Evolutionary conservation across 768 basidiomycete genomes (phyloP).

Genomic region (Termitomyces sp.): DNA sequence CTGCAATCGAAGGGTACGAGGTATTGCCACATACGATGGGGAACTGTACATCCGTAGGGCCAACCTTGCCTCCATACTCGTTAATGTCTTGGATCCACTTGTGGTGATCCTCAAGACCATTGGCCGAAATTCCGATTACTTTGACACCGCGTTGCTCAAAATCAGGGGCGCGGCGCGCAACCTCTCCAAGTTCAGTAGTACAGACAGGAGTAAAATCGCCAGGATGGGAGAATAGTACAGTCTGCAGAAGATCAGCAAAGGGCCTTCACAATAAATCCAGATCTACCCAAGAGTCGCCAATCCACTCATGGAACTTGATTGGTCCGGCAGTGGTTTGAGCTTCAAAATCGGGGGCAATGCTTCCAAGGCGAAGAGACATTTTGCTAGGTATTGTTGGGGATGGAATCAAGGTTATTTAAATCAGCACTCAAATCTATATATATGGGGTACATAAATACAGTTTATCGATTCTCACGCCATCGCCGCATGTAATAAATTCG

Average conservation of each 20-base stretch:
- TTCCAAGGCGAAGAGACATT: constrained; percentile 76
- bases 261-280: not conserved
- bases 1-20: not conserved
- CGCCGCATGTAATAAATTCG: not conserved
- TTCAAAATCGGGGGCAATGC: constrained; percentile 86
- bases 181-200: constrained; percentile 97
- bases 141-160: constrained; percentile 89
- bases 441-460: no score
- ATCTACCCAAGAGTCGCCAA: constrained; percentile 82
- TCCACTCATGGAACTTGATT: constrained; percentile 94
- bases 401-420: not conserved
- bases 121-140: constrained; percentile 91
- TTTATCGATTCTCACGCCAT: constrained; percentile 60
- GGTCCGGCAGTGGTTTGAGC: constrained; percentile 84
- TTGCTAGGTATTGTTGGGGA: constrained; percentile 3
- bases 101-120: constrained; percentile 79
- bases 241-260: constrained; percentile 36
- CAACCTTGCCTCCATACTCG: constrained; percentile 66
- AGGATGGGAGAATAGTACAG: constrained; percentile 90
- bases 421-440: not conserved
- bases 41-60: constrained; percentile 77
- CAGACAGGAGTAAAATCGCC: constrained; percentile 92
- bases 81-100: constrained; percentile 90
- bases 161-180: constrained; percentile 81
- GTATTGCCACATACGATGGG: constrained; percentile 67